Percentiles rank a stretch among this genome's conserved stretches.
phyloP scores from a whole-genome alignment of 768 basidiomycete species.

The Russula sp. region DNA sequence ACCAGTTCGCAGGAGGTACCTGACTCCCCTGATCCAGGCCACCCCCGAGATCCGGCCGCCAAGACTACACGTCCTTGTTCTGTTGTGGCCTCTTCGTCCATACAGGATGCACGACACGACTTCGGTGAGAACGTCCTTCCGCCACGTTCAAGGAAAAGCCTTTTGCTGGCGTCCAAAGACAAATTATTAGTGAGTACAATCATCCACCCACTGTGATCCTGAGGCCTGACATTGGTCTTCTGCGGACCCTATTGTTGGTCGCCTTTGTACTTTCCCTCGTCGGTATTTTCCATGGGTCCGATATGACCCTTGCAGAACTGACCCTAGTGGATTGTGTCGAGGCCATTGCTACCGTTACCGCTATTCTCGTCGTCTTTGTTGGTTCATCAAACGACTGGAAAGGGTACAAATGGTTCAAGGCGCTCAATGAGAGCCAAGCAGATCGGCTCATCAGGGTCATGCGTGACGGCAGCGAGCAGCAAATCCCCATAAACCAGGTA shows the following conservation, averaged over 20 bases:
- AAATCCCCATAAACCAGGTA: constrained; percentile 55
- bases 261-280: constrained; percentile 91
- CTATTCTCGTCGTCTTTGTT: constrained; percentile 72
- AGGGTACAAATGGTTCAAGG: constrained; percentile 93
- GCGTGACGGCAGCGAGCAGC: constrained; percentile 28
- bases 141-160: constrained; percentile 40
- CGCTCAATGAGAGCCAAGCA: constrained; percentile 92
- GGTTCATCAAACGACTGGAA: constrained; percentile 97
- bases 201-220: background rate
- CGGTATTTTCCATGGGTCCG: constrained; percentile 94
- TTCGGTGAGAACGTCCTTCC: constrained; percentile 52
- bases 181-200: constrained; percentile 47
- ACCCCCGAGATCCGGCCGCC: too few relatives aligned
- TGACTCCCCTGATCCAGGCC: background rate
- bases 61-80: too few relatives aligned
- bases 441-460: constrained; percentile 80
- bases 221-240: constrained; percentile 33
- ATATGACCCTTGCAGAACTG: constrained; percentile 49
- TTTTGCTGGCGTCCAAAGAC: constrained; percentile 55
- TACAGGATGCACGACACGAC: constrained; percentile 42
- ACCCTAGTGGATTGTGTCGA: constrained; percentile 98
- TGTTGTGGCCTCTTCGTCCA: constrained; percentile 18
- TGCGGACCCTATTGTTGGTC: constrained; percentile 80
- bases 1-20: too few relatives aligned
- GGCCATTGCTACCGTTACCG: constrained; percentile 77